Evolutionary conservation across 805 yeast species (phyloP).

Genomic region (Teunomyces gatunensis): DNA sequence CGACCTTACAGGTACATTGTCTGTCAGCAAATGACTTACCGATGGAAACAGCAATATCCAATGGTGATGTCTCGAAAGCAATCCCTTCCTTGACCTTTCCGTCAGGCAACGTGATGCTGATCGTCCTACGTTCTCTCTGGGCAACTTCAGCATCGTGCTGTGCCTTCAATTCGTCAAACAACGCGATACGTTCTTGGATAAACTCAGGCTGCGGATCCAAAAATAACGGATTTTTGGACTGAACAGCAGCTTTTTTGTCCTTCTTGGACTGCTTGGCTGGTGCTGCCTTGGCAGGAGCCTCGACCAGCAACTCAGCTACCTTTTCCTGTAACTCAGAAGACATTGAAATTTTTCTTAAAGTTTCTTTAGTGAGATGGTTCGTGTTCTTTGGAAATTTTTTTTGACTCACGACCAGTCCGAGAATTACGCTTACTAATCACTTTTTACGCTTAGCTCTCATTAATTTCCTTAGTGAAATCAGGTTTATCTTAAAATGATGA

Average conservation of each 20-base stretch:
- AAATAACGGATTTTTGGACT: slow-evolving; percentile 30
- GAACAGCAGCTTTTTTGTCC: slow-evolving; percentile 27
- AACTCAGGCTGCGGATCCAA: slow-evolving; percentile 82
- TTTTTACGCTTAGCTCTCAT: neutral
- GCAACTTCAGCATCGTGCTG: slow-evolving; percentile 74
- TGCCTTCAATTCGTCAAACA: slow-evolving; percentile 78
- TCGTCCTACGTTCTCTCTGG: slow-evolving; percentile 52
- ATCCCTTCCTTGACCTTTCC: slow-evolving; percentile 77
- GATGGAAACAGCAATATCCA: slow-evolving; percentile 77
- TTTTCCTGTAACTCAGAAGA: slow-evolving; percentile 38
- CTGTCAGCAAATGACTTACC: slow-evolving; percentile 87
- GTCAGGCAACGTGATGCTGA: slow-evolving; percentile 81
- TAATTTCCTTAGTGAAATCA: neutral
- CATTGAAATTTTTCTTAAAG: neutral
- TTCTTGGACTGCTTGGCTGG: slow-evolving; percentile 16
- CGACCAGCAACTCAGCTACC: slow-evolving; percentile 44
- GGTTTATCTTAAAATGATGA: neutral
- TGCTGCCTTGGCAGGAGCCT: slow-evolving; percentile 14
- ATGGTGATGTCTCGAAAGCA: slow-evolving; percentile 88
- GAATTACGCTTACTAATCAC: neutral
- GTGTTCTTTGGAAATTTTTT: slow-evolving; percentile 2
- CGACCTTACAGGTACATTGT: slow-evolving; percentile 86
- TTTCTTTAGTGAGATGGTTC: neutral
- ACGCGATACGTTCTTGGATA: slow-evolving; percentile 70
- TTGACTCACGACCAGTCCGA: neutral